Evolutionary conservation across 805 yeast genomes (phyloP), one percentile per base, ranked within the genome.

Genomic region (Clavispora carvajalis): DNA sequence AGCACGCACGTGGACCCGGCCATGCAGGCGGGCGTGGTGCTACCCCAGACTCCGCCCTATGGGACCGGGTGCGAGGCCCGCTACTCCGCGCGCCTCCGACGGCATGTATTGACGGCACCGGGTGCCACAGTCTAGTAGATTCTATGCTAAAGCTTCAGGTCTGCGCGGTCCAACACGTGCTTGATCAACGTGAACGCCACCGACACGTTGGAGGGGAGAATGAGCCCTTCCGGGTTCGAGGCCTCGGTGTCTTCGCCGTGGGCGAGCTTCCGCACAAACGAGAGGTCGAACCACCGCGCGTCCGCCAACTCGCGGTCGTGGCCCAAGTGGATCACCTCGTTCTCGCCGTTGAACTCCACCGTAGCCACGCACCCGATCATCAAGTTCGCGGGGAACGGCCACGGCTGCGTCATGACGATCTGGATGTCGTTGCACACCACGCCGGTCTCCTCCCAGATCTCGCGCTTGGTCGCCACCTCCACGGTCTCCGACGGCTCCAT

Each of bases 361-460:
- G 75, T 62, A 2, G 80, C 96, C 40, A 89, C 59, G 60, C 97
- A 90, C 8, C 98, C 98, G 50, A 91, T 75, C 98, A 91, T 91
- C 52, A 91, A 63, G 58, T 83, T 88, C 0, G 87, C 89, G 1
- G 98, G 98, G 61, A 81, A 91, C 13, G 99, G 99, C 99, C 99
- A 91, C 3, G 99, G 98, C 63, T 91, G 98, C 10, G 93, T 77
- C 52, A 79, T 70, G 17, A 82, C 63, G 39, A 91, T 73, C 38
- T 71, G 62, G 22, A 91, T 83, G 22, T 73, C 60, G 3, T 62
- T 49, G 39, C 79, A 80, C 39, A 63, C 71, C 25, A 88, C 84
- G 7, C 99, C 99, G 5, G 97, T 82, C 61, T 91, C 99, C 59
- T 91, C 99, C 88, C 93, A 90, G 22, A 86, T 83, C 60, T 91